Base-by-base conservation (phyloP, 2,329 filamentous ascomycete species). In the Beauveria asiatica region DNA sequence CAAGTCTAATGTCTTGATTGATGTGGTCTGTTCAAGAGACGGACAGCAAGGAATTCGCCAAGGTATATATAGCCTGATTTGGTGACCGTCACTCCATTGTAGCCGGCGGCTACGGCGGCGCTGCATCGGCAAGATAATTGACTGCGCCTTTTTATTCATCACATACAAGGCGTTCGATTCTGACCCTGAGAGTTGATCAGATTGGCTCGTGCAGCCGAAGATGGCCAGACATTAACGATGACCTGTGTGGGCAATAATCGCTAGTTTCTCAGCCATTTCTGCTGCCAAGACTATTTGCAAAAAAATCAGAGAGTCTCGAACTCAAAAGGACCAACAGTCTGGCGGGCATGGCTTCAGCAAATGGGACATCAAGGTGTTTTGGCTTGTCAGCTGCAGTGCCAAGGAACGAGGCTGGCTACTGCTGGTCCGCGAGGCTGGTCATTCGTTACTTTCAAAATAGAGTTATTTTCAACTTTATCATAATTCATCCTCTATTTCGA, bases 331-430 rank as follows among this genome's bases (percentile, higher is more conserved):
- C 46, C 46, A 30, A 23, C 37, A 33, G 2, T 27, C 44, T 51
- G 10, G 23, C 37, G 16, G 11, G n/a, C 11, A 19, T 13, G 11
- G n/a, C 23, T 37, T 44, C 46, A 37, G 13, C 5, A 51, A 33
- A n/a, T 9, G n/a, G 46, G 56, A 51, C 56, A 58, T 58, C 56
- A 58, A 58, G 56, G 56, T 58, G 45, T 16, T 58, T 58, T 58
- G 56, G 56, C 56, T 50, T 50, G 56, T 23, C 37, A 50, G 56
- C 56, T 30, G 21, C 33, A 21, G 46, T 58, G 56, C 56, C 56
- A 58, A 58, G 56, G 21, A 27, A 17, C 42, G 48, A 39, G 55
- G 37, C 46, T 30, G n/a, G 46, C 8, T 58, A 21, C 13, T 42
- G 39, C 37, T 4, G 17, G 23, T 25, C 56, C 46, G 51, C 42